Percentiles rank a stretch among this genome's conserved stretches.
Evolutionary conservation across 2,329 filamentous ascomycete genomes (phyloP).

Genomic region (Fusarium tanahbumbuense): DNA sequence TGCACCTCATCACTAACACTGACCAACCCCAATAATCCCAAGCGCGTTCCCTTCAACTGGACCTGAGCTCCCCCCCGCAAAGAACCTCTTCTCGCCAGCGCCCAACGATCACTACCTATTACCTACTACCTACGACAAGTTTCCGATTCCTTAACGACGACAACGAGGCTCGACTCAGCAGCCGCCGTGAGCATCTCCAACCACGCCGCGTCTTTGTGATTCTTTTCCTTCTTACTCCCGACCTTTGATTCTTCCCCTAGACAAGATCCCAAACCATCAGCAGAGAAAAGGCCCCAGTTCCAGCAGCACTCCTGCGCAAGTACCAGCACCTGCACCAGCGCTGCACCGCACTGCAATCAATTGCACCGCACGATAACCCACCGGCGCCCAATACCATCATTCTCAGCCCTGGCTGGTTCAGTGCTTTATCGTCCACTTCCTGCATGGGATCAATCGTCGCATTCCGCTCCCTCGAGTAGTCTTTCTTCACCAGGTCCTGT

Average conservation of each 20-base stretch:
- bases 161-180: conserved; percentile 42
- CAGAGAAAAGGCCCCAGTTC: conserved; percentile 23
- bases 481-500: conserved; percentile 25
- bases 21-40: conserved; percentile 39
- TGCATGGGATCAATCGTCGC: conserved; percentile 41
- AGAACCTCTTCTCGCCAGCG: conserved; percentile 40
- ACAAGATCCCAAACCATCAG: conserved; percentile 11
- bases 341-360: conserved; percentile 21
- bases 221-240: conserved; percentile 13
- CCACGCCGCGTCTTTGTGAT: conserved; percentile 38
- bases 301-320: conserved; percentile 35
- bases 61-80: conserved; percentile 44
- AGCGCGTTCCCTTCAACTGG: conserved; percentile 37
- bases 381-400: conserved; percentile 38
- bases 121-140: conserved; percentile 30
- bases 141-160: conserved; percentile 40
- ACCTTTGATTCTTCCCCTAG: conserved; percentile 15
- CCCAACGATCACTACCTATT: conserved; percentile 40
- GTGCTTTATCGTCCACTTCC: conserved; percentile 41
- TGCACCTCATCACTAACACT: conserved; percentile 27
- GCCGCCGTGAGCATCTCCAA: conserved; percentile 40
- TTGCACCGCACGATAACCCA: conserved; percentile 24
- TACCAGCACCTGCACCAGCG: conserved; percentile 36
- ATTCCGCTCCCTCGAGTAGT: conserved; percentile 25
- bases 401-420: conserved; percentile 48